phyloP scores from a whole-genome alignment of 305 asterid genomes.

The Euphrasia arctica region DNA sequence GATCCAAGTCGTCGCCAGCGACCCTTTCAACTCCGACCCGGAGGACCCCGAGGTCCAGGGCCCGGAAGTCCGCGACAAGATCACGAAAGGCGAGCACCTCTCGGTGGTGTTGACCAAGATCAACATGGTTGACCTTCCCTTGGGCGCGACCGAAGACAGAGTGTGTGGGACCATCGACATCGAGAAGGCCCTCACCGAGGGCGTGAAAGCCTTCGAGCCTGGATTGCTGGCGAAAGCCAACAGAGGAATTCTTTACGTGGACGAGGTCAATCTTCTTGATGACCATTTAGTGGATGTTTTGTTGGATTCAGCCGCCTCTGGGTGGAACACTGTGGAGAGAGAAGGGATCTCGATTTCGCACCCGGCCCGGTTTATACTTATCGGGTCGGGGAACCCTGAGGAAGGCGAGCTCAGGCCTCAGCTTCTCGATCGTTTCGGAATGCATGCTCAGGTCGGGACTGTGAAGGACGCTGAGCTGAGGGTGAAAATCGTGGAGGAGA shows the following conservation, averaged over 20 bases:
- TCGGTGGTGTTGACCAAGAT: slow-evolving; percentile 54
- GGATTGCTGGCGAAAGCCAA: slow-evolving; percentile 94
- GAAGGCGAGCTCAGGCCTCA: slow-evolving; percentile 99
- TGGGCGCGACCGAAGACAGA: slow-evolving; percentile 95
- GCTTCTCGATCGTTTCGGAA: slow-evolving; percentile 95
- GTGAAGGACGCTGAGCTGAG: slow-evolving; percentile 93
- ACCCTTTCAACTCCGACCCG: slow-evolving; percentile 90
- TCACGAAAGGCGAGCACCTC: slow-evolving; percentile 51
- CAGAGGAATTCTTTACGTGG: slow-evolving; percentile 88
- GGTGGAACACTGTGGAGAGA: slow-evolving; percentile 91
- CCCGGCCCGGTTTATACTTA: slow-evolving; percentile 89
- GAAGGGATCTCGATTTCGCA: slow-evolving; percentile 97
- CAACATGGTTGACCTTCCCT: slow-evolving; percentile 91
- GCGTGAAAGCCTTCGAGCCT: slow-evolving; percentile 96
- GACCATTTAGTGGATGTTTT: slow-evolving; percentile 94
- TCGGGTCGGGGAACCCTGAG: slow-evolving; percentile 94
- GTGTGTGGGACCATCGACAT: slow-evolving; percentile 97
- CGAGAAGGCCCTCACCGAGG: slow-evolving; percentile 93
- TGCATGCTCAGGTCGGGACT: slow-evolving; percentile 98
- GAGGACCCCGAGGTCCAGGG: slow-evolving; percentile 85
- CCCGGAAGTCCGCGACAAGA: slow-evolving; percentile 64
- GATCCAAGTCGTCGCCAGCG: slow-evolving; percentile 71
- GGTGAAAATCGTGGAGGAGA: slow-evolving; percentile 88
- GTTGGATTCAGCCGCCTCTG: slow-evolving; percentile 93
- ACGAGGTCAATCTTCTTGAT: slow-evolving; percentile 94